Conservation (phyloP, 148 eudicot species). For the Silene uniflora region DNA sequence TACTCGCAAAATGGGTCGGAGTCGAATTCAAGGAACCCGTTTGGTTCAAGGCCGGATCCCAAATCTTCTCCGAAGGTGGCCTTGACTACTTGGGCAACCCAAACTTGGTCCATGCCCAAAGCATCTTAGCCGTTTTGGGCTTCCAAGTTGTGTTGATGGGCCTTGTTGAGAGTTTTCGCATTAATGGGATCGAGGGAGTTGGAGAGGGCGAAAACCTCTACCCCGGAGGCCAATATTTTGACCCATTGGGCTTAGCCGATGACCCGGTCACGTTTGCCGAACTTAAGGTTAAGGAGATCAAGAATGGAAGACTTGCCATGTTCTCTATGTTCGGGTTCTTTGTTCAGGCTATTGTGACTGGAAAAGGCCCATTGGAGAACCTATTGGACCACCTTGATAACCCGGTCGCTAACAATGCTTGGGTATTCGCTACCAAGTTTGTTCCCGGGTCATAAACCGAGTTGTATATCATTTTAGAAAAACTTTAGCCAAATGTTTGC, state of each 20-base stretch:
- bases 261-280: conserved; percentile 79
- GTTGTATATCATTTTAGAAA: conserved; percentile 17
- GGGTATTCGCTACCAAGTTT: conserved; percentile 83
- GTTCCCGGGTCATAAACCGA: conserved; percentile 54
- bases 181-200: conserved; percentile 70
- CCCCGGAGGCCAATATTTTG: conserved; percentile 79
- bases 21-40: conserved; percentile 82
- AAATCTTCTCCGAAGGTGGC: conserved; percentile 82
- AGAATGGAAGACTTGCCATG: conserved; percentile 83
- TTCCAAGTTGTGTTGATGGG: conserved; percentile 81
- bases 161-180: conserved; percentile 77
- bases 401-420: conserved; percentile 92
- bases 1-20: conserved; percentile 67
- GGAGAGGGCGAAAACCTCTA: conserved; percentile 80
- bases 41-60: conserved; percentile 91
- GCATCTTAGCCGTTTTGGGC: conserved; percentile 70
- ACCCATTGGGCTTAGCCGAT: conserved; percentile 78
- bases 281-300: conserved; percentile 84
- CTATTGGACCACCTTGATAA: conserved; percentile 77
- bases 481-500: conserved; percentile 5
- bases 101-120: conserved; percentile 80
- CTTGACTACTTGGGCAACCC: conserved; percentile 89
- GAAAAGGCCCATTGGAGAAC: conserved; percentile 82
- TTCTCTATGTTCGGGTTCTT: conserved; percentile 90
- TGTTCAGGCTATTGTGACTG: conserved; percentile 80